Evolutionary conservation across 108 stramenopile species (phyloP), one percentile per base, ranked within the genome.

Genomic region (Pseudonitzschia pungens): DNA sequence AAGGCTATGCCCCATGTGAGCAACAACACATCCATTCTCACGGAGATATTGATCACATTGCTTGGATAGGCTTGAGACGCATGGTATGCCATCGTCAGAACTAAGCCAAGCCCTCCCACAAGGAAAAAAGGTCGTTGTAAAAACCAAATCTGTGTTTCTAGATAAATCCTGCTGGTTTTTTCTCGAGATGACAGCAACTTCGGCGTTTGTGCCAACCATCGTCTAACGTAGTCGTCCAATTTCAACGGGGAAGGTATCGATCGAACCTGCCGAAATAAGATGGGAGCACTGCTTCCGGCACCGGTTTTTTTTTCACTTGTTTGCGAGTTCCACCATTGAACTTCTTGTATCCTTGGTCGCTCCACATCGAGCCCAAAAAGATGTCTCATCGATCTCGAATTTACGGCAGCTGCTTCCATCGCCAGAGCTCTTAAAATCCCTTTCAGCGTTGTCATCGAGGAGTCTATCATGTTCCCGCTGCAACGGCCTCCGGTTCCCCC

Each of bases 321-420:
- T 24, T 14, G 67, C 1, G 29, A n/a, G 9, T 68, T 67, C 67
- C 77, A 72, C 71, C 77, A 78, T 14, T 48, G 20, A 7, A 48
- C 24, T 29, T 44, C 55, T 42, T 68, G 55, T 15, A 70, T 65
- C 6, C 4, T n/a, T 20, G 70, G 58, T 40, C 20, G 44, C 10
- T 70, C 63, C 20, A 60, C 16, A 54, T 78, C 73, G 24, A 84
- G 57, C 2, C 69, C 76, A 62, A 84, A 80, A 68, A 72, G 74
- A 6, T 22, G 20, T 71, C 78, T 75, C 67, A 87, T 27, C n/a
- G 80, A 68, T 16, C 68, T 31, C 4, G 86, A 76, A 74, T 83
- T 83, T 72, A 80, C 79, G 57, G 80, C 81, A 12, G 31, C 60
- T 5, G 83, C 77, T 72, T 87, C 77, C 83, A 83, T 79, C 4